Evolutionary conservation across 2,329 filamentous ascomycete species (phyloP), one percentile per base, ranked within the genome.

Genomic region (Reticulascus tulasneorum): DNA sequence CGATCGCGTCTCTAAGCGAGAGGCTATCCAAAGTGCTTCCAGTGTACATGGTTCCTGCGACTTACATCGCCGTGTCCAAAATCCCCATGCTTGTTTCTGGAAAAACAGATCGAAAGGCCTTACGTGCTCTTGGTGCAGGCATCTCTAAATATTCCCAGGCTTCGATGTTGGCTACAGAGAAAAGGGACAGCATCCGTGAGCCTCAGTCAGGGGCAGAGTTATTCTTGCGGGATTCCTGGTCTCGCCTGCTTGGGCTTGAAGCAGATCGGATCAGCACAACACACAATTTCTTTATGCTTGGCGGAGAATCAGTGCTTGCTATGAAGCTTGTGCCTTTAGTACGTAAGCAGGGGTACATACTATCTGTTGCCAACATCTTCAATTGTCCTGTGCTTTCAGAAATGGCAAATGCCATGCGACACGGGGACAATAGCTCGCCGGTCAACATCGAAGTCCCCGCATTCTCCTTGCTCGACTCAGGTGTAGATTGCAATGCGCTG

Each of bases 191-290:
- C n/a, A n/a, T n/a, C n/a, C n/a, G n/a, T n/a, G 10, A 11, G 2
- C 35, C 25, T 10, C 16, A 35, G 32, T 40, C 22, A 2, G n/a
- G 12, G 4, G 7, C 27, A 29, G n/a, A 22, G 29, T 19, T 25
- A 7, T 11, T 40, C 12, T 24, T 44, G 33, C 26, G 30, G 16
- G 29, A 33, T 6, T 22, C 49, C 7, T 49, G 46, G 46, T 27
- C 34, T 3, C 15, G 16, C 12, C 29, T 49, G 9, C 29, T 50
- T 11, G 26, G 32, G 12, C 5, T 44, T 5, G 9, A 23, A 3
- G 35, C 26, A 11, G 18, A 42, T 1, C 24, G 22, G 0, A 63
- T 69, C 12, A 55, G 59, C 5, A 35, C 54, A 5, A 38, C 41
- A n/a, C 43, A 51, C 33, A 46, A 45, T 27, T 56, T 56, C 30